Percentiles rank a stretch among this genome's conserved stretches.
These are phyloP conservation scores for Fusarium circinatum DNA, from an alignment of 2,329 filamentous ascomycete species.

Conservation along the genomic window DNA sequence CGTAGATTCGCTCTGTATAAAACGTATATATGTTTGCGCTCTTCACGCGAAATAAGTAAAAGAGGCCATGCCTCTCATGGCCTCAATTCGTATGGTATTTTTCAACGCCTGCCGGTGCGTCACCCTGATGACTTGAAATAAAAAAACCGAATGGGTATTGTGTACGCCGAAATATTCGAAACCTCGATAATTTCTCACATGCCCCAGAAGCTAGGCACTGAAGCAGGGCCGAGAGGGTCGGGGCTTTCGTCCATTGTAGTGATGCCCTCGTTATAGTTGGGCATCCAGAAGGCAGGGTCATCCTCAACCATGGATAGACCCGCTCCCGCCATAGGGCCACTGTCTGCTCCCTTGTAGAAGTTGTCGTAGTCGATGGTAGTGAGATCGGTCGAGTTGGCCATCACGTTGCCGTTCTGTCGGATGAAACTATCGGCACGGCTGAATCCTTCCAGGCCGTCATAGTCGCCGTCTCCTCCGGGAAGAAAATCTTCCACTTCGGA, in stretches of 20 bases:
- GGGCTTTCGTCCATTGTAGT: conserved; percentile 50
- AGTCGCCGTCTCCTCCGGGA: conserved; percentile 59
- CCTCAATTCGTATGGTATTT: conserved; percentile 38
- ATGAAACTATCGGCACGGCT: conserved; percentile 57
- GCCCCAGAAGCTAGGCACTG: conserved; percentile 50
- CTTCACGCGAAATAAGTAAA: conserved; percentile 37
- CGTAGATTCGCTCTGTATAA: conserved; percentile 35
- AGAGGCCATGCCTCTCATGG: conserved; percentile 32
- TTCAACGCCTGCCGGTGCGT: conserved; percentile 42
- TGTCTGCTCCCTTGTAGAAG: conserved; percentile 62
- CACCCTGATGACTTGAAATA: conserved; percentile 37
- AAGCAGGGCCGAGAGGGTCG: conserved; percentile 47
- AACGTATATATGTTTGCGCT: conserved; percentile 43
- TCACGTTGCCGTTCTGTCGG: conserved; percentile 57
- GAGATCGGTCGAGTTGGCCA: conserved; percentile 56
- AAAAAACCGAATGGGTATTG: conserved; percentile 48
- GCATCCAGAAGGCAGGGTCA: conserved; percentile 61
- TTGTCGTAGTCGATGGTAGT: conserved; percentile 65
- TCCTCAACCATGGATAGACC: conserved; percentile 63
- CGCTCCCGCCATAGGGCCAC: conserved; percentile 51
- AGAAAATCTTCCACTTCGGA: conserved; percentile 73
- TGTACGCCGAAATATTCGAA: conserved; percentile 42
- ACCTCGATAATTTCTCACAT: conserved; percentile 45
- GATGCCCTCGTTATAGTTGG: conserved; percentile 56
- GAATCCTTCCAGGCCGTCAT: conserved; percentile 54